Conservation (phyloP, 1,284 basidiomycete genomes). For the Pseudozyma sp. region DNA sequence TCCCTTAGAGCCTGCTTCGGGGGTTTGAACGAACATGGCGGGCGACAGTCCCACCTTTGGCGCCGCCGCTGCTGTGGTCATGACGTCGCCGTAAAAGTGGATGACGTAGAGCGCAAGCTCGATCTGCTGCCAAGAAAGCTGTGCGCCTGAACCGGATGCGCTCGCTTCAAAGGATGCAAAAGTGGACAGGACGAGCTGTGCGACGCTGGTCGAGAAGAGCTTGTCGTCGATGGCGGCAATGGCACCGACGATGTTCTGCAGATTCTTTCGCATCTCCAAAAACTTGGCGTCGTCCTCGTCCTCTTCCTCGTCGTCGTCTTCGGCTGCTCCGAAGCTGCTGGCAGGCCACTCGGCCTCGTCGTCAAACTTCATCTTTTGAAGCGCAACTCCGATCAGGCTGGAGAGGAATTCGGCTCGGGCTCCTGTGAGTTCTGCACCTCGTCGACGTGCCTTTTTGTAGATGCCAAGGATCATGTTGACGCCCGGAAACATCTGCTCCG, state of each 20-base stretch:
- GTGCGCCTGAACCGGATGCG: slow-evolving; percentile 70
- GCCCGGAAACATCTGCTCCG: slow-evolving; percentile 62
- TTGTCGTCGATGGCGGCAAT: slow-evolving; percentile 83
- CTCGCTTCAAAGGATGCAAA: slow-evolving; percentile 76
- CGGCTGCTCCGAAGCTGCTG: slow-evolving; percentile 72
- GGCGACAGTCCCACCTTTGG: slow-evolving; percentile 64
- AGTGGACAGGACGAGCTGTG: slow-evolving; percentile 79
- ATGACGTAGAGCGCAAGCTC: slow-evolving; percentile 92
- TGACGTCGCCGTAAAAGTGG: slow-evolving; percentile 86
- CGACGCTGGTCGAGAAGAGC: slow-evolving; percentile 80
- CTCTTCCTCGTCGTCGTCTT: slow-evolving; percentile 74
- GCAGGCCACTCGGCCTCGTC: slow-evolving; percentile 84
- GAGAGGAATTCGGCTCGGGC: slow-evolving; percentile 75
- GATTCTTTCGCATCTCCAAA: slow-evolving; percentile 85
- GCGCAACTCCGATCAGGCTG: slow-evolving; percentile 81
- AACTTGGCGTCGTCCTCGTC: slow-evolving; percentile 90
- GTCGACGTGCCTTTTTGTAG: slow-evolving; percentile 64
- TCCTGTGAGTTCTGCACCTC: slow-evolving; percentile 40
- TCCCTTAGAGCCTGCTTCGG: slow-evolving; percentile 53
- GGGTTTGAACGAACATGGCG: slow-evolving; percentile 62
- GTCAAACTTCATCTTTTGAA: slow-evolving; percentile 78
- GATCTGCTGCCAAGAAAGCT: slow-evolving; percentile 88
- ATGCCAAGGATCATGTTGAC: slow-evolving; percentile 57
- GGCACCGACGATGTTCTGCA: slow-evolving; percentile 84
- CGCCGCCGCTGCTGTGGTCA: slow-evolving; percentile 57